Evolutionary conservation across 2,329 filamentous ascomycete species (phyloP).

Genomic region (Emericellopsis atlantica): DNA sequence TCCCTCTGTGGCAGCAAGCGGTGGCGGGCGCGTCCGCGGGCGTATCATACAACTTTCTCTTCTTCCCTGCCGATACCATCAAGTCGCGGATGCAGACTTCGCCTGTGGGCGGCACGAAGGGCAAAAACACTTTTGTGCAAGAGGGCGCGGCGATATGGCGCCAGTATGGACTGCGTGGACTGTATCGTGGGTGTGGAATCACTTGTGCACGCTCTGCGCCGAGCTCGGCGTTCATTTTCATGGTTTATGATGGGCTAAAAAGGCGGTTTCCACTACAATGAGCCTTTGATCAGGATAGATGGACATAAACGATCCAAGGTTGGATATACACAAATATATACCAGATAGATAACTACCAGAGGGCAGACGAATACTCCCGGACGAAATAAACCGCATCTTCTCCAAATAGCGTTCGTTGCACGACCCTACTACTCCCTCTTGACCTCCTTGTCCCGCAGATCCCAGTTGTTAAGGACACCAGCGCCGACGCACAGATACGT

Average conservation of each 20-base stretch:
- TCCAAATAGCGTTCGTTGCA: background rate
- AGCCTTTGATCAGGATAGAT: background rate
- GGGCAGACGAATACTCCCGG: background rate
- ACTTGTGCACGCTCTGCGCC: slow-evolving; percentile 80
- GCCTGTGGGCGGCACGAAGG: slow-evolving; percentile 44
- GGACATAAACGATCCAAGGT: background rate
- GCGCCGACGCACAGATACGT: slow-evolving; percentile 68
- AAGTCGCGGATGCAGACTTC: slow-evolving; percentile 95
- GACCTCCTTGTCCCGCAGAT: slow-evolving; percentile 26
- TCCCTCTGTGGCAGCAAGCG: slow-evolving; percentile 81
- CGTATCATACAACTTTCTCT: slow-evolving; percentile 91
- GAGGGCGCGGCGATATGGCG: slow-evolving; percentile 68
- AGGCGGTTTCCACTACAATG: slow-evolving; percentile 43
- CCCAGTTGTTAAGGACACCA: slow-evolving; percentile 58
- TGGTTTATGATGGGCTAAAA: slow-evolving; percentile 82
- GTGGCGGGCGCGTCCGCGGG: slow-evolving; percentile 78
- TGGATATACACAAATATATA: background rate
- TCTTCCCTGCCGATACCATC: slow-evolving; percentile 95
- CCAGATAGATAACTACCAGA: background rate
- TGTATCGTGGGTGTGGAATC: slow-evolving; percentile 92
- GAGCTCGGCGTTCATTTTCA: slow-evolving; percentile 97
- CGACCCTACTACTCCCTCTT: slow-evolving; percentile 6
- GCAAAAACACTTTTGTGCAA: slow-evolving; percentile 55
- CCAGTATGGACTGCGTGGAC: slow-evolving; percentile 66
- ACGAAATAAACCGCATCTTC: background rate